Conservation (phyloP, 2,329 filamentous ascomycete species). For the Alternaria sp. region DNA sequence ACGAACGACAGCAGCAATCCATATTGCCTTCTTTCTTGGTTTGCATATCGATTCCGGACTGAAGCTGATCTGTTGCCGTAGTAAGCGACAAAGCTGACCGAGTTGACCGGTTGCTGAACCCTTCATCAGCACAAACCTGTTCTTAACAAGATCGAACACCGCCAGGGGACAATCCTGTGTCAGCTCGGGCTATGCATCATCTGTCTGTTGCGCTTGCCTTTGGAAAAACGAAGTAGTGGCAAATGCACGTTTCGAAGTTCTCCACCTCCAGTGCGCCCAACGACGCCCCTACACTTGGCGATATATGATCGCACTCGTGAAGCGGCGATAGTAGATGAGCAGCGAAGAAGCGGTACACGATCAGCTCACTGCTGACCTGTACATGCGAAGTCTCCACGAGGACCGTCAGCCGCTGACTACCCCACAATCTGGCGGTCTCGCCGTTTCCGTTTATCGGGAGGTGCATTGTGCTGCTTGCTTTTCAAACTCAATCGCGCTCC, state of each 20-base stretch:
- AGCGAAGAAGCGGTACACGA: slow-evolving; percentile 3
- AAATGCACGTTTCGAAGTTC: not conserved
- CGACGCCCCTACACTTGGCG: not conserved
- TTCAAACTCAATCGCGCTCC: slow-evolving; percentile 16
- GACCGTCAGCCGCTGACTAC: slow-evolving; percentile 25
- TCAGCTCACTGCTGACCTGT: slow-evolving; percentile 22
- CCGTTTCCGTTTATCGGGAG: slow-evolving; percentile 20
- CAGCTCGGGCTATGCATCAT: not conserved
- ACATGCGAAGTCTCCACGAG: slow-evolving; percentile 21
- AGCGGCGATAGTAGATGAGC: slow-evolving; percentile 5
- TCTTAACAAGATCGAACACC: not conserved
- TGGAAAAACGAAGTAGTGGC: not conserved
- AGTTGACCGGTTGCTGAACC: slow-evolving; percentile 14
- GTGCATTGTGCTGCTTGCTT: slow-evolving; percentile 19
- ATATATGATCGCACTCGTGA: not conserved
- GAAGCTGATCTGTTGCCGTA: not conserved
- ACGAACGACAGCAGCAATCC: not conserved
- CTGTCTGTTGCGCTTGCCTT: not conserved
- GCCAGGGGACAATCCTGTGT: not conserved
- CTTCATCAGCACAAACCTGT: slow-evolving; percentile 14
- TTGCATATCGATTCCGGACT: not conserved
- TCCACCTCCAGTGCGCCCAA: slow-evolving; percentile 1
- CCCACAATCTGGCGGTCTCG: slow-evolving; percentile 30
- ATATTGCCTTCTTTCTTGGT: not conserved
- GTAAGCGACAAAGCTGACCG: slow-evolving; percentile 1